A percentile compares a stretch with the other conserved stretches of the same genome.
Evolutionary conservation across 1,284 basidiomycete species (phyloP).

Genomic region (Thelephora terrestris): DNA sequence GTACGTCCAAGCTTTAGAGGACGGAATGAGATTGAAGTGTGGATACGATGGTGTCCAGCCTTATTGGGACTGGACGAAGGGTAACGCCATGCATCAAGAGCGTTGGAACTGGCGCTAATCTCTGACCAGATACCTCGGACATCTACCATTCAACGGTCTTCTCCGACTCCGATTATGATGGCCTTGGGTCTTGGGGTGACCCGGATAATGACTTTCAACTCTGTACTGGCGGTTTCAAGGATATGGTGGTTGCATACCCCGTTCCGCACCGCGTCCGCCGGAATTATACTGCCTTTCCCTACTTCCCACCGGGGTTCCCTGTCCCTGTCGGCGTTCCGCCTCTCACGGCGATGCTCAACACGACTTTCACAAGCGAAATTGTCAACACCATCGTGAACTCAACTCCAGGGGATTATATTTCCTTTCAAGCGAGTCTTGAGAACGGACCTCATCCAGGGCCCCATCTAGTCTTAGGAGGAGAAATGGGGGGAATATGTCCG

Average conservation of each 20-base stretch:
- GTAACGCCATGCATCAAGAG: constrained; percentile 9
- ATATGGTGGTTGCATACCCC: constrained; percentile 24
- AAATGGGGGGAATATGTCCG: constrained; percentile 20
- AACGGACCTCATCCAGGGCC: constrained; percentile 11
- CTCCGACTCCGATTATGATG: constrained; percentile 19
- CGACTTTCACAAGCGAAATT: constrained; percentile 20
- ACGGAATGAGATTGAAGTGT: constrained; percentile 23
- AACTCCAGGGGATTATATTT: constrained; percentile 23
- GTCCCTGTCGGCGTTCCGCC: constrained; percentile 2
- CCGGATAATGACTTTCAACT: constrained; percentile 21
- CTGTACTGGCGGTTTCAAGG: constrained; percentile 23
- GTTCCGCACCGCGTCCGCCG: constrained; percentile 25
- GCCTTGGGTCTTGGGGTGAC: constrained; percentile 29
- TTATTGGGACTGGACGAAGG: constrained; percentile 32
- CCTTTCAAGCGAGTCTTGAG: constrained; percentile 27
- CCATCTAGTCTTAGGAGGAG: constrained; percentile 11
- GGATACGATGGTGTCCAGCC: no score
- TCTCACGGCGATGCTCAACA: background rate
- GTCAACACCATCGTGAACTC: constrained; percentile 20
- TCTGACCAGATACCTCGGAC: constrained; percentile 21
- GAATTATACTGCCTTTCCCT: constrained; percentile 28
- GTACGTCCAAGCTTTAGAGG: constrained; percentile 24
- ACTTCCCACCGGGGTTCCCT: constrained; percentile 4
- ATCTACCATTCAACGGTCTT: constrained; percentile 23
- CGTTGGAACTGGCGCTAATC: background rate